Evolutionary conservation across 108 stramenopile species (phyloP).

Genomic region (Epithemia pelagica): DNA sequence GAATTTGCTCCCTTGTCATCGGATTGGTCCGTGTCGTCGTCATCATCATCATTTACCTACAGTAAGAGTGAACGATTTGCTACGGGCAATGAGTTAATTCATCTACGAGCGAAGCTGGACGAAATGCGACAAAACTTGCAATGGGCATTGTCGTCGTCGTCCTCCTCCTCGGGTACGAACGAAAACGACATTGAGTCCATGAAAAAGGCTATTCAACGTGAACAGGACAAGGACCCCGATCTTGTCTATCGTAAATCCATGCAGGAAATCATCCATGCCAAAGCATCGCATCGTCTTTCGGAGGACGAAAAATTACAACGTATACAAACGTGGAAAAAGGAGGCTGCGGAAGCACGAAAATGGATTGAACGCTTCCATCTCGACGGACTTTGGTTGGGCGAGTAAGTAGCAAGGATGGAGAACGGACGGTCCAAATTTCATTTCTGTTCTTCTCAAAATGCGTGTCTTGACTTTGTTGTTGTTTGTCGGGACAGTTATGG

Average conservation of each 20-base stretch:
- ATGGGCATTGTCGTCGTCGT: conserved; percentile 12
- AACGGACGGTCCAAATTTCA: background rate
- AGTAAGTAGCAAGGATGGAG: conserved; percentile 34
- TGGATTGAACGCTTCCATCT: conserved; percentile 64
- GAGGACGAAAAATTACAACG: conserved; percentile 37
- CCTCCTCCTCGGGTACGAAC: background rate
- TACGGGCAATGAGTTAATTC: conserved; percentile 18
- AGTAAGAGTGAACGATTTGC: background rate
- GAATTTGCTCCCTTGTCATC: background rate
- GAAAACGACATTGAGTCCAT: background rate
- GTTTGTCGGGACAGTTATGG: conserved; percentile 30
- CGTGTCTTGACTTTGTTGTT: background rate
- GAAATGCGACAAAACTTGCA: conserved; percentile 20
- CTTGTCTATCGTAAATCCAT: conserved; percentile 32
- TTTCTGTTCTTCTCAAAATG: conserved; percentile 3
- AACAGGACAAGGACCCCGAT: conserved; percentile 38
- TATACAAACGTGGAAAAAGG: conserved; percentile 7
- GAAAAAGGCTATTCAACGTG: conserved; percentile 6
- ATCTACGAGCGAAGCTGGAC: conserved; percentile 20
- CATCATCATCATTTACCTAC: background rate
- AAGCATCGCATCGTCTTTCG: conserved; percentile 19
- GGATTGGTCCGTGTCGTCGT: background rate
- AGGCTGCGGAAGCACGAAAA: conserved; percentile 38
- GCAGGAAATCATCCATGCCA: conserved; percentile 25
- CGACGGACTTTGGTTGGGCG: conserved; percentile 81